A percentile compares a stretch with the other conserved stretches of the same genome.
phyloP scores from a whole-genome alignment of 768 basidiomycete genomes.

The Suillus sp. region DNA sequence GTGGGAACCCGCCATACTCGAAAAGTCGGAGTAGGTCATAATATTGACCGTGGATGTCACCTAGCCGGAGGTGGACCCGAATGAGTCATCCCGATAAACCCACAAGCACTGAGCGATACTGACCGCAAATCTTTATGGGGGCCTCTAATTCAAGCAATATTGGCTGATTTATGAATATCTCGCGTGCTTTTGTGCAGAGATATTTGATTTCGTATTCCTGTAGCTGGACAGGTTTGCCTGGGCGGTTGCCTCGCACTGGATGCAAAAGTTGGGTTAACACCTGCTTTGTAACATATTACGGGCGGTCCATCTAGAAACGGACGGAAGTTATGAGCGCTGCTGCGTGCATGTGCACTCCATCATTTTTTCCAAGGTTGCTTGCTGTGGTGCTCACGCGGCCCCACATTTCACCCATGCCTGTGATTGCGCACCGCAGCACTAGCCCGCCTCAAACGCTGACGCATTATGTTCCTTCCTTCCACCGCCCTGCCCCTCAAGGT shows the following conservation, averaged over 20 bases:
- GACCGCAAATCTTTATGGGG: constrained; percentile 99
- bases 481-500: constrained; percentile 2
- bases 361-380: constrained; percentile 16
- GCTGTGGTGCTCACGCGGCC: constrained; percentile 11
- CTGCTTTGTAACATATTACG: constrained; percentile 6
- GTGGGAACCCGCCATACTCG: constrained; percentile 99
- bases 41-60: constrained; percentile 99
- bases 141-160: constrained; percentile 97
- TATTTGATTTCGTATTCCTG: constrained; percentile 99
- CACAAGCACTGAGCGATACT: constrained; percentile 34
- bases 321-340: constrained; percentile 7
- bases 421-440: constrained; percentile 1
- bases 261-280: constrained; percentile 18
- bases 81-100: constrained; percentile 27
- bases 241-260: constrained; percentile 95
- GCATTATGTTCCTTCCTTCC: neutral
- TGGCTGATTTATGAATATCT: constrained; percentile 99
- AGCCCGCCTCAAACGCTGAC: neutral
- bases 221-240: constrained; percentile 96
- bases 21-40: constrained; percentile 97
- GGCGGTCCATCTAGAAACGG: constrained; percentile 3
- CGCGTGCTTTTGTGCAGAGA: constrained; percentile 96
- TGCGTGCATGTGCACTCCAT: constrained; percentile 7
- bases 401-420: constrained; percentile 7
- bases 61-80: constrained; percentile 43